Evolutionary conservation across 768 basidiomycete species (phyloP), one percentile per base, ranked within the genome.

Genomic region (Melanogaster broomeanus): DNA sequence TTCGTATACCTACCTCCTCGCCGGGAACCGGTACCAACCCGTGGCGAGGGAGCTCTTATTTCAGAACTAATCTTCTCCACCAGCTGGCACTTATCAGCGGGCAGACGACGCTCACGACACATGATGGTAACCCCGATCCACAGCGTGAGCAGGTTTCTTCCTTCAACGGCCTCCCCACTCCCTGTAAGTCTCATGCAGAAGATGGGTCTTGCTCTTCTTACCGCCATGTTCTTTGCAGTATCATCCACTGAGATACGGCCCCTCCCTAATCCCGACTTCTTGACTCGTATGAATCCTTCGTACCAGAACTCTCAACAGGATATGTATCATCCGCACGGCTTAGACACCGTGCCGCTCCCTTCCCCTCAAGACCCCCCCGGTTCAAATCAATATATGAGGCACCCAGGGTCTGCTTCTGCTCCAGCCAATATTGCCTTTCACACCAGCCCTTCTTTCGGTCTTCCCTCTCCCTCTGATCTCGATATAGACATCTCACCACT

Each of bases 401-500:
- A 77, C 59, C 71, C 72, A 2, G 76, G 77, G 5, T 74, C 79
- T 0, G 73, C 73, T 33, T 89, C 88, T 13, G 87, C 89, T 0
- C 88, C 89, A 0, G 87, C 87, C 13, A 80, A 88, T 48, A 74
- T 91, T 28, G 89, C 83, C 4, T 92, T 92, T 61, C 74, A 74
- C 11, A 72, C 60, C 12, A 74, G 67, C n/a, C 75, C 59, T 56
- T 73, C 70, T 33, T 63, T 64, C 34, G 62, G 71, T 2, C 66
- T 77, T 12, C 70, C 76, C 2, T 76, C 77, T 16, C 73, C 77
- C 0, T 68, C 74, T 19, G 83, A 88, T 49, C 67, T 87, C 24
- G 88, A 86, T 51, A 77, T 85, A 51, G 86, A 92, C 53, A 82
- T 92, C 42, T 89, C 88, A 1, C 89, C 90, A 0, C 72, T 92